Evolutionary conservation across 495 filamentous ascomycete species (phyloP).

Genomic region (Bathelium albidoporum): DNA sequence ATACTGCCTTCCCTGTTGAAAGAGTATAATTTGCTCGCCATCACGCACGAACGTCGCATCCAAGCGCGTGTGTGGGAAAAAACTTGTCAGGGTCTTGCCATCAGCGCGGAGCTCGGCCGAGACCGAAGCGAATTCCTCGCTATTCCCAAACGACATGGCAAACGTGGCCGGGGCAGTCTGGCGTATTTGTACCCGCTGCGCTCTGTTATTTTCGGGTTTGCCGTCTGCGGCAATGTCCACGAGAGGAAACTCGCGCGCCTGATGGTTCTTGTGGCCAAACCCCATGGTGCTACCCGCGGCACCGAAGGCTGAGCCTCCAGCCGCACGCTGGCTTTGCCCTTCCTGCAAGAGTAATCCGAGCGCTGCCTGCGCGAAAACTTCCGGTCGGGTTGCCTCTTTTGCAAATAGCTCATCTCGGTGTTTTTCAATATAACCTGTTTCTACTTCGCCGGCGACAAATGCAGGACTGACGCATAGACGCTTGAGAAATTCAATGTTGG

Average conservation of each 20-base stretch:
- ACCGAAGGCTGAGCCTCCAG: constrained; percentile 2
- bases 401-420: constrained; percentile 53
- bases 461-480: constrained; percentile 64
- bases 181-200: constrained; percentile 33
- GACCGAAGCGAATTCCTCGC: constrained; percentile 10
- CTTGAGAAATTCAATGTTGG: constrained; percentile 96
- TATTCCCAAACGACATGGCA: constrained; percentile 51
- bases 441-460: constrained; percentile 81
- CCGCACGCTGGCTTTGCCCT: constrained; percentile 1
- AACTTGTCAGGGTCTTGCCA: constrained; percentile 39
- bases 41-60: constrained; percentile 63
- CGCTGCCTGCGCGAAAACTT: constrained; percentile 66
- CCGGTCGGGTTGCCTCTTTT: constrained; percentile 13
- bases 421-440: constrained; percentile 93
- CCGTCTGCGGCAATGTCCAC: constrained; percentile 38
- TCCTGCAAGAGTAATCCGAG: constrained; percentile 52
- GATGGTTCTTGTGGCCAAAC: constrained; percentile 33
- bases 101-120: neutral
- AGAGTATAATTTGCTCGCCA: constrained; percentile 60
- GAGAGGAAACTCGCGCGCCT: constrained; percentile 44
- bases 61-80: constrained; percentile 70
- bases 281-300: constrained; percentile 32
- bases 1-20: constrained; percentile 73
- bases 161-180: constrained; percentile 55
- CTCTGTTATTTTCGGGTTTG: constrained; percentile 16